Conservation (phyloP, 495 filamentous ascomycete species). For the Talaromyces liani region DNA sequence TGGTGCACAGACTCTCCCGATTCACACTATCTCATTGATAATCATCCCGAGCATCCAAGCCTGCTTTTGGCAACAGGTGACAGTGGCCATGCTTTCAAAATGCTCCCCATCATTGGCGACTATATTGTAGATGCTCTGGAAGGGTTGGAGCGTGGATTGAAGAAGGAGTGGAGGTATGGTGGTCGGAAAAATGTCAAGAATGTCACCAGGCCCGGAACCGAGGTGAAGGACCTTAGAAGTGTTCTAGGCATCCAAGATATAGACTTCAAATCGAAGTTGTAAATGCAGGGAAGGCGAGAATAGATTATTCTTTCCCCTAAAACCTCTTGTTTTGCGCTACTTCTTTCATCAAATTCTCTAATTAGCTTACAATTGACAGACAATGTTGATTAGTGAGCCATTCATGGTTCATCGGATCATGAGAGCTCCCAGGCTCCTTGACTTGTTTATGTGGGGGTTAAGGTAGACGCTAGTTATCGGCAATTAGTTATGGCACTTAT, state of each 20-base stretch:
- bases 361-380: too few relatives aligned
- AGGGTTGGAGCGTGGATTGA: not conserved
- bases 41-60: conserved; percentile 25
- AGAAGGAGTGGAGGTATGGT: conserved; percentile 5
- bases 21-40: conserved; percentile 38
- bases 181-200: conserved; percentile 7
- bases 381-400: too few relatives aligned
- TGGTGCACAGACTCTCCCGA: conserved; percentile 40
- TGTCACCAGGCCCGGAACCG: conserved; percentile 7
- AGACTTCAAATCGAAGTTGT: not conserved
- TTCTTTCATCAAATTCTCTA: not conserved
- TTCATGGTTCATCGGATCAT: too few relatives aligned
- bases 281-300: not conserved
- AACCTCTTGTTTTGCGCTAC: not conserved
- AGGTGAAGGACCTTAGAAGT: conserved; percentile 4
- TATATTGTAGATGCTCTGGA: conserved; percentile 7
- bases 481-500: not conserved
- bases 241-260: not conserved
- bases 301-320: not conserved
- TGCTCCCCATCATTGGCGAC: conserved; percentile 34
- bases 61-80: conserved; percentile 32
- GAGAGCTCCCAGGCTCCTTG: not conserved
- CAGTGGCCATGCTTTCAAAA: conserved; percentile 42
- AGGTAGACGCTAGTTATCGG: too few relatives aligned
- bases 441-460: not conserved